phyloP scores from a whole-genome alignment of 306 rosid species.

The Rosa multiflora region DNA sequence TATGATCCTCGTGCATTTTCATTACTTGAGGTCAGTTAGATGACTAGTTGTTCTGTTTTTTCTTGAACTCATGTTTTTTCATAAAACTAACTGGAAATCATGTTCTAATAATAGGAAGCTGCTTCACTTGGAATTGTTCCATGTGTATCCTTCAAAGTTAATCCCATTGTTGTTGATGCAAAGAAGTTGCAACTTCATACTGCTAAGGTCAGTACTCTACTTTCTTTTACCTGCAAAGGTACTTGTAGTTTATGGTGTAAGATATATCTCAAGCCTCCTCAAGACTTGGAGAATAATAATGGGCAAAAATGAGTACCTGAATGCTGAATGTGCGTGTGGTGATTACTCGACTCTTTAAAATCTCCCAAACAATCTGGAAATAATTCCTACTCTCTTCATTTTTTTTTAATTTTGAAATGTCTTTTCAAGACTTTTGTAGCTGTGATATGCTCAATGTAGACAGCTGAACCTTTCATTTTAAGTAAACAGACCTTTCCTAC shows the following conservation, averaged over 20 bases:
- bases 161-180: conserved; percentile 66
- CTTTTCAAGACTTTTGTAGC: not conserved
- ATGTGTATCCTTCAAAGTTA: conserved; percentile 66
- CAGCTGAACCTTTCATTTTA: not conserved
- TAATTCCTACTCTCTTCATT: not conserved
- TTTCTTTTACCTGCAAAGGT: conserved; percentile 8
- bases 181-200: conserved; percentile 60
- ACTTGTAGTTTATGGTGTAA: conserved; percentile 22
- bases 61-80: conserved; percentile 8
- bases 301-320: not conserved
- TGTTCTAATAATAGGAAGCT: conserved; percentile 65
- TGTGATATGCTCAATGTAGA: not conserved
- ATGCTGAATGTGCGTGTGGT: not conserved
- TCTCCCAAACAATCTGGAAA: not conserved
- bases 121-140: conserved; percentile 88
- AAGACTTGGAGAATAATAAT: not conserved
- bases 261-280: conserved; percentile 18
- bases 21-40: conserved; percentile 75
- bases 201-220: conserved; percentile 70
- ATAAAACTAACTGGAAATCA: conserved; percentile 22
- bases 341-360: not conserved
- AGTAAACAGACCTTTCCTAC: not conserved
- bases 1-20: conserved; percentile 91
- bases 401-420: not conserved
- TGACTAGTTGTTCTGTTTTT: conserved; percentile 20